A percentile compares a stretch with the other conserved stretches of the same genome.
Conservation (phyloP, 345 rosid genomes). For the Bruguiera gymnorhiza region DNA sequence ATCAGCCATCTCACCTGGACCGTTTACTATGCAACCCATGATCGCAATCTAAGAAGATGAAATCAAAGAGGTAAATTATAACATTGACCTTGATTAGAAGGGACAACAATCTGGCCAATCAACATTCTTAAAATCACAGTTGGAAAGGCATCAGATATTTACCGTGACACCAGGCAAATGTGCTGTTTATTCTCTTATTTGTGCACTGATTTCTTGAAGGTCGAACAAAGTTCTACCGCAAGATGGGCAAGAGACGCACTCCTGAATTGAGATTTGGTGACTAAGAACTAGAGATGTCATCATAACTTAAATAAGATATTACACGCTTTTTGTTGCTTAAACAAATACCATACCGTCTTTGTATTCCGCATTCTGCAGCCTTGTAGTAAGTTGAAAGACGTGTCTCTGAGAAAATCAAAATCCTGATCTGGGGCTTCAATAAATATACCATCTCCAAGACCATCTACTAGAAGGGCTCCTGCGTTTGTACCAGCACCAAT, state of each 20-base stretch:
- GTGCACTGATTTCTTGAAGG: constrained; percentile 93
- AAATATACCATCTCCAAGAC: constrained; percentile 91
- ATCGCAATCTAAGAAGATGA: constrained; percentile 65
- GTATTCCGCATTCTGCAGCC: constrained; percentile 99
- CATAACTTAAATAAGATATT: not conserved
- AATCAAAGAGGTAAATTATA: not conserved
- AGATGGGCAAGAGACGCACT: constrained; percentile 94
- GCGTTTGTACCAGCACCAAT: constrained; percentile 81
- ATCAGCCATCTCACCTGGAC: constrained; percentile 99
- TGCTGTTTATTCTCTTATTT: constrained; percentile 82
- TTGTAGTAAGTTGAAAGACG: constrained; percentile 90
- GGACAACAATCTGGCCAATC: not conserved
- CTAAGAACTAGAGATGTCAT: constrained; percentile 1
- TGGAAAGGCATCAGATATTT: constrained; percentile 19
- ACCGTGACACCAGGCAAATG: constrained; percentile 99
- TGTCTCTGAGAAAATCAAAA: constrained; percentile 78
- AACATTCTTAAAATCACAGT: not conserved
- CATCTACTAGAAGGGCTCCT: constrained; percentile 91
- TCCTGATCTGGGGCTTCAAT: constrained; percentile 87
- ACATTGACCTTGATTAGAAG: not conserved
- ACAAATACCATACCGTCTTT: constrained; percentile 62
- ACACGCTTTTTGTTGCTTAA: not conserved
- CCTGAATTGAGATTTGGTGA: constrained; percentile 43
- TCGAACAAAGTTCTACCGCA: constrained; percentile 97
- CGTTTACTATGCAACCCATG: constrained; percentile 99